Percentiles rank a stretch among this genome's conserved stretches.
phyloP scores from a whole-genome alignment of 805 yeast species.

The Maudiozyma pseudohumilis region DNA sequence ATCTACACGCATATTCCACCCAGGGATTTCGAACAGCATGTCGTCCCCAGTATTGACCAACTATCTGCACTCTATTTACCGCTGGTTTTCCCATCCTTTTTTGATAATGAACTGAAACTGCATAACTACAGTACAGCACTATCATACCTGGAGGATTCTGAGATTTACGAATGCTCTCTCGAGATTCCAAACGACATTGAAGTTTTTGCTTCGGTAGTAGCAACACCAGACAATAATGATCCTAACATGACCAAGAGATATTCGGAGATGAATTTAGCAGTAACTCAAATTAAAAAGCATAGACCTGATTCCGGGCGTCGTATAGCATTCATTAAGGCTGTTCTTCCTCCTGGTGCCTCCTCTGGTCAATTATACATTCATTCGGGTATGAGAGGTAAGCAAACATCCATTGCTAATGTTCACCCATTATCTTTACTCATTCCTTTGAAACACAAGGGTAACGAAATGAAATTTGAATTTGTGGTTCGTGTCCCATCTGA shows the following conservation, averaged over 20 bases:
- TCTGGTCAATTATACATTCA: slow-evolving; percentile 70
- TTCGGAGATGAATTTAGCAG: slow-evolving; percentile 37
- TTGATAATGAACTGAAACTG: slow-evolving; percentile 47
- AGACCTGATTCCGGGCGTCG: slow-evolving; percentile 40
- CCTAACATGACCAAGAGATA: slow-evolving; percentile 7
- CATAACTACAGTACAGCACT: slow-evolving; percentile 68
- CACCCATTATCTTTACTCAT: slow-evolving; percentile 66
- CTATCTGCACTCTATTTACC: slow-evolving; percentile 74
- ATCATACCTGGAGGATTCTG: slow-evolving; percentile 62
- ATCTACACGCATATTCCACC: slow-evolving; percentile 84
- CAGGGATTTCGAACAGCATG: slow-evolving; percentile 70
- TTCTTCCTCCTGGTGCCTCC: slow-evolving; percentile 57
- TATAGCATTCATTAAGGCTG: slow-evolving; percentile 68
- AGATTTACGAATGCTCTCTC: slow-evolving; percentile 69
- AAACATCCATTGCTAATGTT: slow-evolving; percentile 44
- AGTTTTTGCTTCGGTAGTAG: slow-evolving; percentile 42
- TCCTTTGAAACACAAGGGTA: slow-evolving; percentile 67
- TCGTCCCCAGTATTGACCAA: slow-evolving; percentile 75
- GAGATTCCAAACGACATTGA: slow-evolving; percentile 65
- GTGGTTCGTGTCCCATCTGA: slow-evolving; percentile 67
- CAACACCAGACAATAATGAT: slow-evolving; percentile 36
- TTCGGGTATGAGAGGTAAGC: slow-evolving; percentile 55
- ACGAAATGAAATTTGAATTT: slow-evolving; percentile 48
- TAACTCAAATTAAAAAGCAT: slow-evolving; percentile 74
- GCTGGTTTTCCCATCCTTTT: slow-evolving; percentile 74